Base-by-base conservation (phyloP, 768 basidiomycete genomes). In the Steccherinum ochraceum region DNA sequence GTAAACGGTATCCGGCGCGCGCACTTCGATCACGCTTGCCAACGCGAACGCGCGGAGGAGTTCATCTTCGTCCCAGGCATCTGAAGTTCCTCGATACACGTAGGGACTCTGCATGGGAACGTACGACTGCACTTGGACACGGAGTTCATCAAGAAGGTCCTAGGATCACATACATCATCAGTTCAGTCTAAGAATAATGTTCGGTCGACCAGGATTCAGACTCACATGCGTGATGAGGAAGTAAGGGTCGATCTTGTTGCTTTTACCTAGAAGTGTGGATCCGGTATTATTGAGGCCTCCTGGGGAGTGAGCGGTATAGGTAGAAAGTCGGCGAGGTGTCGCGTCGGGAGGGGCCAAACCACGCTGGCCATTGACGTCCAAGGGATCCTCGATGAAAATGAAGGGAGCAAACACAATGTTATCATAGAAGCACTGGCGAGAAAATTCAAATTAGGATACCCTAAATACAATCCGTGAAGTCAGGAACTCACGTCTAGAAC, bases 341-440 rank as follows among this genome's bases (percentile, higher is more conserved):
- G 66, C 61, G 42, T 87, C 81, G 1, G 72, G 57, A 24, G 70
- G 55, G 5, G 21, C n/a, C 45, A 75, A 59, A n/a, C 73, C 74
- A 26, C 71, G 72, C 55, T 80, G 77, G 24, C 77, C 79, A 57
- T 79, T 83, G 19, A 78, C 73, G 56, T 94, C 90, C 41, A 83
- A 58, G 12, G 89, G 86, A 63, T 95, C 93, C 64, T 97, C 96
- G 54, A 97, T 87, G 58, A 93, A 97, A 48, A 97, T 89, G 69
- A 98, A 99, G 0, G 93, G 95, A 23, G 90, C 89, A 66, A 93
- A 93, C 18, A 93, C 82, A 52, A 94, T 94, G 61, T 99, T 97
- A 69, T 99, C 96, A 64, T 86, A 98, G 64, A 93, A 93, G 58
- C 86, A 94, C 92, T 96, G 57, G 25, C 39, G 35, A 45, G 46